Conservation (phyloP, 148 eudicot species). For the Persicaria maculosa region DNA sequence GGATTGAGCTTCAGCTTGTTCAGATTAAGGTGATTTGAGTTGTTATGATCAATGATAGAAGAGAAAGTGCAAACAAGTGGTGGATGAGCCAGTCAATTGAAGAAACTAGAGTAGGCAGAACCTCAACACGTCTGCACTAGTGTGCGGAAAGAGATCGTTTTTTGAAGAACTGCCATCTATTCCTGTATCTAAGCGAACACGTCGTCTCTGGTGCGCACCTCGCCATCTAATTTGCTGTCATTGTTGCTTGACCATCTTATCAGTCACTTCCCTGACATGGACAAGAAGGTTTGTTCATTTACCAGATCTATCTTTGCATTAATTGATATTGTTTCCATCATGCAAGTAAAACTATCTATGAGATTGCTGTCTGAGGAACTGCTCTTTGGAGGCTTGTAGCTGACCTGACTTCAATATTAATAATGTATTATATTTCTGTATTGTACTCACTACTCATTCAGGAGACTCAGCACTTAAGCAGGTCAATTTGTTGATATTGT, state of each 20-base stretch:
- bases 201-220: conserved; percentile 49
- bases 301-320: background rate
- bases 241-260: conserved; percentile 25
- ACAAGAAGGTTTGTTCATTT: conserved; percentile 4
- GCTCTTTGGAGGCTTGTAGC: background rate
- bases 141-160: conserved; percentile 65
- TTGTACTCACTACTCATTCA: background rate
- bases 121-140: conserved; percentile 46
- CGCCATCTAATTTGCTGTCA: conserved; percentile 14
- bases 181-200: conserved; percentile 41
- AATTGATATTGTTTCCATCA: background rate
- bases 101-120: background rate
- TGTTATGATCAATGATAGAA: background rate
- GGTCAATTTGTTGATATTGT: background rate
- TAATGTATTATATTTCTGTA: background rate
- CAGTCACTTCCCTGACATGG: conserved; percentile 5
- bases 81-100: background rate
- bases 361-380: background rate
- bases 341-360: background rate
- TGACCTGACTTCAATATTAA: background rate
- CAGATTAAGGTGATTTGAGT: background rate
- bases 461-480: background rate
- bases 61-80: background rate
- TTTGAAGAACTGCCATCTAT: conserved; percentile 42
- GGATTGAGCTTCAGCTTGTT: no score